phyloP scores from a whole-genome alignment of 192 early-diverging fungal species.

The Gonapodya prolifera region DNA sequence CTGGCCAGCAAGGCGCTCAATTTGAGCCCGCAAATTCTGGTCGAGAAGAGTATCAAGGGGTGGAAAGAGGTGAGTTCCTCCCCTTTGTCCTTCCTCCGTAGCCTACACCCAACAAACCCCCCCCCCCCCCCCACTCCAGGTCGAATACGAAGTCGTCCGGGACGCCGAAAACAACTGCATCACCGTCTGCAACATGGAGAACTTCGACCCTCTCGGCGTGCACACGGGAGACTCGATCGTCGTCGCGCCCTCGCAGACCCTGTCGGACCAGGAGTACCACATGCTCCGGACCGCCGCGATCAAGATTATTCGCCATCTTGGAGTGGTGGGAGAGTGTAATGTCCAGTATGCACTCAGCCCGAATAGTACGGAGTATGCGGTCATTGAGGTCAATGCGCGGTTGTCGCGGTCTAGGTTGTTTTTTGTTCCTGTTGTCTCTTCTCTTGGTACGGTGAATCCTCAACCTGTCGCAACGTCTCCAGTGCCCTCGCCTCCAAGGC shows the following conservation, averaged over 20 bases:
- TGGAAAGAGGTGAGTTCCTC: constrained; percentile 44
- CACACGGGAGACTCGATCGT: constrained; percentile 99
- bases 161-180: constrained; percentile 96
- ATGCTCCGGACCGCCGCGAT: constrained; percentile 93
- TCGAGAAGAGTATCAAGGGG: constrained; percentile 93
- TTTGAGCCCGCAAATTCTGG: constrained; percentile 81
- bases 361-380: constrained; percentile 67
- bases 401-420: constrained; percentile 62
- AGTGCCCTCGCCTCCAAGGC: constrained; percentile 93
- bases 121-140: constrained; percentile 1
- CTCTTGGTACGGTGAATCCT: too few species aligned
- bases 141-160: constrained; percentile 98
- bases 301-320: constrained; percentile 89
- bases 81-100: not conserved
- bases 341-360: constrained; percentile 96
- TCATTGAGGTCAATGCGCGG: constrained; percentile 98
- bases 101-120: not conserved
- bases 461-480: too few species aligned
- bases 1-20: constrained; percentile 78
- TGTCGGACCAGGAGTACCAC: constrained; percentile 89
- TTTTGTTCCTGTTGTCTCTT: too few species aligned
- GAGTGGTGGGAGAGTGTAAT: constrained; percentile 97
- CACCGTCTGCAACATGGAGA: constrained; percentile 99
- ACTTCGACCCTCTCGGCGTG: constrained; percentile 97
- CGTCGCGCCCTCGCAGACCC: constrained; percentile 92